Evolutionary conservation across 1,284 basidiomycete species (phyloP).

Genomic region (Naganishia liquefaciens): DNA sequence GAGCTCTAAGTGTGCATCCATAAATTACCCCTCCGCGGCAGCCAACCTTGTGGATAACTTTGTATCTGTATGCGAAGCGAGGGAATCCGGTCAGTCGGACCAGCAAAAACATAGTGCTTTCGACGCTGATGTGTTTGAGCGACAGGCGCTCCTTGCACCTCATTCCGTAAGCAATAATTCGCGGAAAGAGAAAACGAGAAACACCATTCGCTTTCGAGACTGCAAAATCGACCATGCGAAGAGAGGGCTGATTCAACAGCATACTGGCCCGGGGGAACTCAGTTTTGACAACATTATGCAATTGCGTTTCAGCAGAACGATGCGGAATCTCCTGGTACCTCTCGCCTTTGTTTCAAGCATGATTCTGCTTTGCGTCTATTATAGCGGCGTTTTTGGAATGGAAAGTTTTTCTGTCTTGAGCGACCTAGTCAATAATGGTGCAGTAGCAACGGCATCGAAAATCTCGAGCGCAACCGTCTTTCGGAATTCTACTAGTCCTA

Average conservation of each 20-base stretch:
- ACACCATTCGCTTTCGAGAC: background rate
- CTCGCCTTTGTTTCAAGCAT: background rate
- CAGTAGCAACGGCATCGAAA: background rate
- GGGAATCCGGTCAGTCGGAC: background rate
- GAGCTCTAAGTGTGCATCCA: background rate
- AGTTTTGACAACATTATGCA: conserved; percentile 25
- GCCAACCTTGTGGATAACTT: background rate
- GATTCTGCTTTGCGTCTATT: background rate
- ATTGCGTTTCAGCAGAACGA: conserved; percentile 7
- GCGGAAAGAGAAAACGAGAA: background rate
- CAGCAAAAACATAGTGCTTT: too few species aligned
- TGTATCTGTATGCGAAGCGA: background rate
- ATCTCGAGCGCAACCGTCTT: too few species aligned
- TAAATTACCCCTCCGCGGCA: background rate
- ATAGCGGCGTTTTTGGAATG: background rate
- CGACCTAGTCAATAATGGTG: background rate
- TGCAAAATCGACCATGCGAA: background rate
- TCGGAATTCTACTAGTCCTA: too few species aligned
- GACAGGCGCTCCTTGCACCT: conserved; percentile 10
- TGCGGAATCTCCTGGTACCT: conserved; percentile 10
- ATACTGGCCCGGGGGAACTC: background rate
- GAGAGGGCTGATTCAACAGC: background rate
- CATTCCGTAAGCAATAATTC: background rate
- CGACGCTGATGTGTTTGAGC: too few species aligned
- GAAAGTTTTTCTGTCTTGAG: background rate